Conservation (phyloP, 2,329 filamentous ascomycete species). For the Periconia sp. region DNA sequence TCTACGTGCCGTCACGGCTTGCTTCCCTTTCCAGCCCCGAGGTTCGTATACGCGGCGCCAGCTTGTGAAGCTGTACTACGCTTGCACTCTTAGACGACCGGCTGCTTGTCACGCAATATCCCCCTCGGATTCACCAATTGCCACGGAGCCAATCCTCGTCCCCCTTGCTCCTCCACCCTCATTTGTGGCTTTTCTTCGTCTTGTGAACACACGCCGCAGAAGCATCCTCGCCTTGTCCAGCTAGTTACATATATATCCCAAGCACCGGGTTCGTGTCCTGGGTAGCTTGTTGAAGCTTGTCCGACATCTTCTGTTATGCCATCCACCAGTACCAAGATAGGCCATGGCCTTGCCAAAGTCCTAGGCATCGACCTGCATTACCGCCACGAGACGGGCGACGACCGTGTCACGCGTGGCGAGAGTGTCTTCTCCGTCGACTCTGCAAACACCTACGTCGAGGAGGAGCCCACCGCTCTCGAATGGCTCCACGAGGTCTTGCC, state of each 20-base stretch:
- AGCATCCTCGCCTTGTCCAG: constrained; percentile 12
- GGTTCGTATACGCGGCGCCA: background rate
- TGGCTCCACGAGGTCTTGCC: constrained; percentile 70
- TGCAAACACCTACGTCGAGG: constrained; percentile 77
- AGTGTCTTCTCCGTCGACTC: constrained; percentile 75
- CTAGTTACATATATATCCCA: constrained; percentile 29
- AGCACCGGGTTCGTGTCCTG: constrained; percentile 24
- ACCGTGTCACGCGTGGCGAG: constrained; percentile 73
- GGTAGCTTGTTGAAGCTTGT: constrained; percentile 30
- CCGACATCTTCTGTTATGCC: constrained; percentile 22
- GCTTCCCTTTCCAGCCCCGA: background rate
- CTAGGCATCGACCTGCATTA: constrained; percentile 81
- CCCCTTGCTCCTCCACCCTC: constrained; percentile 9
- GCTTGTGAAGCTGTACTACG: background rate
- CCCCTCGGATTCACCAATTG: constrained; percentile 25
- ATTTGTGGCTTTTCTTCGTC: constrained; percentile 7
- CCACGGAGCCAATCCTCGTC: constrained; percentile 19
- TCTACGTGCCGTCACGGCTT: background rate
- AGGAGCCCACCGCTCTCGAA: constrained; percentile 73
- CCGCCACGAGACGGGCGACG: constrained; percentile 58
- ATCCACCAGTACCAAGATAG: constrained; percentile 57
- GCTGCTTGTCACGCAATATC: constrained; percentile 29
- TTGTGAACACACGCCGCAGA: constrained; percentile 5
- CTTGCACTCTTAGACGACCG: background rate
- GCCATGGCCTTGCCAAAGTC: constrained; percentile 73